Base-by-base conservation (phyloP, 805 yeast species). In the Martiniozyma abietophila region DNA sequence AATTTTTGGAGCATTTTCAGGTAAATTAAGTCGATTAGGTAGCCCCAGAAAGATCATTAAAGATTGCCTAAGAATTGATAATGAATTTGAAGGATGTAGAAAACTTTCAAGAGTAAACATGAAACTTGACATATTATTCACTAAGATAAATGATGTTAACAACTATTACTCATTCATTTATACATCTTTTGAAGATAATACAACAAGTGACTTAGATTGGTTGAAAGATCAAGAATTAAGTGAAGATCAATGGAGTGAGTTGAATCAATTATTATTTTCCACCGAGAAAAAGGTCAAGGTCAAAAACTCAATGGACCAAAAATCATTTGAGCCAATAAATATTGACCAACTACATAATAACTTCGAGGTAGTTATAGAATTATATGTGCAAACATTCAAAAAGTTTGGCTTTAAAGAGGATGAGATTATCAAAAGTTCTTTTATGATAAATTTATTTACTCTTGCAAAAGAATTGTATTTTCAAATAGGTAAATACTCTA, bases 31-130 rank as follows among this genome's bases (percentile, higher is more conserved):
- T 15, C 48, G 38, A 12, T 16, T 32, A 15, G 39, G 30, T 22
- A 41, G 27, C 27, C 45, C 10, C 29, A 42, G 14, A 49, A 47
- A 31, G 33, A 41, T 19, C 25, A 54, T 25, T 26, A 56, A 56
- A 44, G 75, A 70, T 42, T 86, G 96, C 52, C 59, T 89, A 31
- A 75, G 80, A 35, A 67, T 74, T 28, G 89, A 89, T 54, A 81
- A 84, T 54, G 96, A 84, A 42, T 69, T 67, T 43, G 58, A 59
- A 18, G 59, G 56, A 3, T 85, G 95, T 54, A 73, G 76, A 20
- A 58, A 50, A 12, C 48, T 68, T 20, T 69, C 82, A 8, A 71
- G 77, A 45, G 53, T 75, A n/a, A 60, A 60, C 36, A 62, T 71
- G 20, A 70, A 67, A 38, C 57, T 75, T 39, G 56, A 50, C 25